Evolutionary conservation across 1,284 basidiomycete species (phyloP), one percentile per base, ranked within the genome.

Genomic region (Lentinula novae-zelandiae): DNA sequence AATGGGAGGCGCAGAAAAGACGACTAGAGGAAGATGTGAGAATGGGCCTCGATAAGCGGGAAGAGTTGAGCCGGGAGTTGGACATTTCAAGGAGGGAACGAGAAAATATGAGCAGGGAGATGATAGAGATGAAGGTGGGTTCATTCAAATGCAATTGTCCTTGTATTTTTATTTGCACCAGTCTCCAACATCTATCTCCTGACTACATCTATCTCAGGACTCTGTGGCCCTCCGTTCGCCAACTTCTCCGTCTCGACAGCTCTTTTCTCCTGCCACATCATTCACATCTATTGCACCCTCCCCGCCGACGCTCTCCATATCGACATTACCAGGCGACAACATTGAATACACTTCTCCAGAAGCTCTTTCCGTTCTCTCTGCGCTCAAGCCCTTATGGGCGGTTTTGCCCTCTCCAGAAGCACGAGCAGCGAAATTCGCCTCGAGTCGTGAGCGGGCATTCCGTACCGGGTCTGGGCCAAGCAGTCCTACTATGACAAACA

Each of bases 361-460:
- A 42, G 53, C 53, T 22, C 38, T 40, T 6, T 77, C 80, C n/a
- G 78, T 92, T 61, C 76, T 86, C 51, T 75, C 84, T 2, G 72
- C 87, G 31, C 82, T 96, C 36, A 80, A 82, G 53, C 84, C 89
- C 5, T 67, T 95, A n/a, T 96, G 93, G 93, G 72, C 78, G 3
- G 78, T 87, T 39, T 82, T 96, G 0, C 93, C 94, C 6, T 89
- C 91, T 0, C 85, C 90, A 5, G 88, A 90, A 71, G 81, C 85
- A 17, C 87, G 93, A 42, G 85, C 84, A 2, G 76, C 83, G 56
- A 90, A 87, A 65, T 82, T 92, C 60, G 78, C 79, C 13, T 69
- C 69, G 12, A 67, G 67, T 8, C 57, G 46, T 62, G 74, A 72
- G 34, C 78, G 81, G 36, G 71, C 78, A 55, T 81, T 84, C 68